Conservation (phyloP, 108 stramenopile genomes). For the Schizochytrium sp. region DNA sequence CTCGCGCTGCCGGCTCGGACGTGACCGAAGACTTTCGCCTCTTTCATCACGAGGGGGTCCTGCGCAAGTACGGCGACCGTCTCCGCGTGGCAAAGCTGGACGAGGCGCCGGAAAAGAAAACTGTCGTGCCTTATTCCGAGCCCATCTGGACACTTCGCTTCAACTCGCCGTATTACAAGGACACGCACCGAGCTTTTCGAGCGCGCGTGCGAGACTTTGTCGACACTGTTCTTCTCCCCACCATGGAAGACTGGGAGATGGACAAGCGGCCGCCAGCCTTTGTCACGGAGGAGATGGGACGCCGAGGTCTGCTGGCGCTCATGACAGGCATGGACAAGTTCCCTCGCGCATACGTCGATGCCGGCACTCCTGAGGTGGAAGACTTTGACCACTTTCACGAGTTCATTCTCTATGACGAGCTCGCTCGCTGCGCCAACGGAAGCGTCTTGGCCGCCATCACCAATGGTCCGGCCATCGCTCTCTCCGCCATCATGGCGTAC, state of each 20-base stretch:
- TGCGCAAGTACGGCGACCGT: not conserved
- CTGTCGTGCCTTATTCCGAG: not conserved
- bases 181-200: not conserved
- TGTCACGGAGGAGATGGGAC: not conserved
- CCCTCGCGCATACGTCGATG: not conserved
- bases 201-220: not conserved
- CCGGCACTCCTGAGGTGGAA: not conserved
- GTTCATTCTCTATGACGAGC: conserved; percentile 3
- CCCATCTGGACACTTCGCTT: not conserved
- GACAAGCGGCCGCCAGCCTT: not conserved
- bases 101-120: not conserved
- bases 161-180: conserved; percentile 12
- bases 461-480: not conserved
- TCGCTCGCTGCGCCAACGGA: not conserved
- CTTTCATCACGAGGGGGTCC: not conserved
- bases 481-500: not conserved
- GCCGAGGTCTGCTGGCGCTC: not conserved
- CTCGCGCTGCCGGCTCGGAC: not conserved
- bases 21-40: not conserved
- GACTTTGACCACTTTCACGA: conserved; percentile 5
- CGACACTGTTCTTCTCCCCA: not conserved
- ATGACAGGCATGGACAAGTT: not conserved
- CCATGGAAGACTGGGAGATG: not conserved
- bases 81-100: not conserved
- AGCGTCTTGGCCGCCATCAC: not conserved